Evolutionary conservation across 805 yeast genomes (phyloP), one percentile per base, ranked within the genome.

Genomic region (Myxozyma melibiosi): DNA sequence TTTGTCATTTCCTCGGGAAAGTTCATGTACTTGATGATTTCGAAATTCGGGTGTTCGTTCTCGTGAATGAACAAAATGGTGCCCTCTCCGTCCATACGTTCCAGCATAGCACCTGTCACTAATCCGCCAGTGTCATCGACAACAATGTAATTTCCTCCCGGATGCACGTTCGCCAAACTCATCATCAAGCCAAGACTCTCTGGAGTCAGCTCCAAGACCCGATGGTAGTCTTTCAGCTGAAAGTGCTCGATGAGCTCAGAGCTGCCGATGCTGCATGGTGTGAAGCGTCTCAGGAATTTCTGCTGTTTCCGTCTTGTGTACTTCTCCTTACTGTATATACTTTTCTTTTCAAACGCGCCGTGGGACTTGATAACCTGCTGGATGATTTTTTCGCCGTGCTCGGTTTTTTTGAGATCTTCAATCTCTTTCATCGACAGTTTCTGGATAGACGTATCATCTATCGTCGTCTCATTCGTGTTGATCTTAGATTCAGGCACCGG

Each of bases 81-180:
- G 13, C 96, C 96, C 1, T 68, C 71, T 3, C 82, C 62, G 16
- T 41, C 55, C 44, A 95, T 88, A 68, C 97, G 78, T 70, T 94
- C 99, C 72, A 94, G 69, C 79, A 94, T 77, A 3, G 96, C 89
- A 58, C 88, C 88, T 4, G 88, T 81, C 0, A 94, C 69, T n/a
- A 92, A 78, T 5, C 98, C 97, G 31, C 96, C 91, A n/a, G 96
- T 86, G 68, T 94, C 99, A 68, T 94, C 99, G 53, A 90, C 78
- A 2, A 92, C 85, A 22, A 94, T 74, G 67, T 94, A 94, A 57
- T 80, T 83, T 0, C 99, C 98, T 9, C 96, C 96, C 0, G 96
- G 90, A 67, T 84, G 83, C 33, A 94, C 81, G 68, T 92, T 90
- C 1, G 86, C 96, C 65, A 86, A 78, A 58, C 85, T 84, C 73